Evolutionary conservation across 805 yeast species (phyloP).

Genomic region (Metschnikowia colocasiae): DNA sequence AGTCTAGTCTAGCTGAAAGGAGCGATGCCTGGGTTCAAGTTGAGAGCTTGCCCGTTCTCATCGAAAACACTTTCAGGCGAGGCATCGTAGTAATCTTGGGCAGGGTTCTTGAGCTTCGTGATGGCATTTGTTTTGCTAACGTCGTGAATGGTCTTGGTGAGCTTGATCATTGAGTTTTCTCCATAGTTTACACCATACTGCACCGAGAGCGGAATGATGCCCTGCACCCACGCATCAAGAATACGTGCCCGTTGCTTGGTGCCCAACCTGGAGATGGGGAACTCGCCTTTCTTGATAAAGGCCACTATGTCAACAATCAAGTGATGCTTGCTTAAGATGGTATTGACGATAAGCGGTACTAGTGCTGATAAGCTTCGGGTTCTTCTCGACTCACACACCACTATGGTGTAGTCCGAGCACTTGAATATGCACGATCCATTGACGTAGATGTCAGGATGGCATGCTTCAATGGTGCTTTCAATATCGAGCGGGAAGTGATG

Average conservation of each 20-base stretch:
- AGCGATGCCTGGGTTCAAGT: slow-evolving; percentile 23
- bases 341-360: slow-evolving; percentile 79
- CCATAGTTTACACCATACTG: slow-evolving; percentile 59
- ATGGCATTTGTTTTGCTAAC: slow-evolving; percentile 39
- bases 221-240: slow-evolving; percentile 51
- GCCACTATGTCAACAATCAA: slow-evolving; percentile 79
- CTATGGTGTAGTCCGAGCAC: slow-evolving; percentile 73
- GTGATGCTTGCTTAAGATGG: slow-evolving; percentile 76
- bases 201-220: slow-evolving; percentile 40
- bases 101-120: slow-evolving; percentile 41
- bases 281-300: slow-evolving; percentile 60
- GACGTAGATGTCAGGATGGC: slow-evolving; percentile 56
- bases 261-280: slow-evolving; percentile 69
- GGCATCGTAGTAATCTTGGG: slow-evolving; percentile 37
- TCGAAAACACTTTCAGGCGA: slow-evolving; percentile 30
- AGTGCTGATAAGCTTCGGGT: slow-evolving; percentile 59
- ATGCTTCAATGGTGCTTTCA: slow-evolving; percentile 48
- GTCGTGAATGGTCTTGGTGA: slow-evolving; percentile 51
- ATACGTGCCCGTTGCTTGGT: slow-evolving; percentile 73
- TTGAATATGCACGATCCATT: slow-evolving; percentile 66
- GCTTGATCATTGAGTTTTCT: slow-evolving; percentile 56
- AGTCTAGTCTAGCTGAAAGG: background rate
- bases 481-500: slow-evolving; percentile 88
- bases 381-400: slow-evolving; percentile 63
- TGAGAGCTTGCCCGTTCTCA: slow-evolving; percentile 28